Base-by-base conservation (phyloP, 208 protist species). In the Phytomonas serpens region DNA sequence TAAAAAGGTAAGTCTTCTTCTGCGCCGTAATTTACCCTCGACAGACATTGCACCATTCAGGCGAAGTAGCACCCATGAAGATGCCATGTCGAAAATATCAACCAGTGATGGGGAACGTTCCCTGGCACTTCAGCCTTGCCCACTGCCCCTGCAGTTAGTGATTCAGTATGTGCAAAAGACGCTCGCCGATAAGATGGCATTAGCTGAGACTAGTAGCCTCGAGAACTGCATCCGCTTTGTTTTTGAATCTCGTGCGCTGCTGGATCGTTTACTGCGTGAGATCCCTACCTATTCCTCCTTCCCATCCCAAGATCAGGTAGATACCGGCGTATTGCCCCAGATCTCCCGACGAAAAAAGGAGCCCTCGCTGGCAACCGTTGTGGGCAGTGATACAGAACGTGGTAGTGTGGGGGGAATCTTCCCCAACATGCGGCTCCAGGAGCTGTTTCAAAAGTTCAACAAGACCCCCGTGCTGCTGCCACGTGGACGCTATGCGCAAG, bases 261-360 rank as follows among this genome's bases (percentile, higher is more conserved):
- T 96, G 11, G 87, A 96, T 40, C 84, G 87, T 7, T 70, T 96
- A 64, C 74, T 96, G 31, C 93, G 93, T 73, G 92, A 96, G 64
- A 88, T 93, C 29, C 89, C 92, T 0, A 73, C 68, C 40, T 93
- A 94, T 76, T 75, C 80, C 10, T 57, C 47, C 16, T 57, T 27
- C 47, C 47, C 47, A 2, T 19, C 11, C 47, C 16, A 11, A 19
- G 47, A 57, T 5, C 19, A 27, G 47, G 16, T 57, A 2, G 77
- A 86, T 23, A 36, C 66, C 66, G 66, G 47, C 10, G 30, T 1
- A 23, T 19, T 69, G 10, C 63, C 63, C 47, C 27, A 57, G 19
- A 57, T 57, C 19, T 57, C 47, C 47, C 23, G 47, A 27, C 47
- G 19, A 57, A 57, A 19, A 19, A 57, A 23, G 47, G 19, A 19